These are phyloP conservation scores for Coemansia sp. DNA, from an alignment of 192 early-diverging fungal genomes.

Conservation along the genomic window DNA sequence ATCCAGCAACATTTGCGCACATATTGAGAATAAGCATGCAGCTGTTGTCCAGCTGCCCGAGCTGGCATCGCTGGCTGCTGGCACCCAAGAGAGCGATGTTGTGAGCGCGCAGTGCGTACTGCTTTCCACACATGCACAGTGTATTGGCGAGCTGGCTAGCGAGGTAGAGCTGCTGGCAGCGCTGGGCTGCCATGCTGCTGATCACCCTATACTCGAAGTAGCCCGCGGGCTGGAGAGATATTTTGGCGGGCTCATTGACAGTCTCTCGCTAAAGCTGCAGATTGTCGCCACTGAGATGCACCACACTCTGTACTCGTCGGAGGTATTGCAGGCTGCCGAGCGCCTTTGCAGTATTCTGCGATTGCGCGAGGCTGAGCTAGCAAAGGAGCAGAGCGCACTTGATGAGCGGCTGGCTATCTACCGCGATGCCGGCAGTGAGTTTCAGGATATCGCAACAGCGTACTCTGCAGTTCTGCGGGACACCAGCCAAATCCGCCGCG, in stretches of 20 bases:
- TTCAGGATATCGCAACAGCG: constrained; percentile 42
- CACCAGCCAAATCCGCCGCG: constrained; percentile 29
- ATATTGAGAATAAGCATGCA: constrained; percentile 23
- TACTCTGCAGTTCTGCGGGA: constrained; percentile 35
- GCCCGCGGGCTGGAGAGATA: constrained; percentile 41
- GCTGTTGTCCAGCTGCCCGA: constrained; percentile 20
- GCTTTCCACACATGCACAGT: constrained; percentile 27
- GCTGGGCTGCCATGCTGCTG: constrained; percentile 18
- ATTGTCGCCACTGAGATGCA: constrained; percentile 44
- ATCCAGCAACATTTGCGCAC: background rate
- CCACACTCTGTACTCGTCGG: constrained; percentile 36
- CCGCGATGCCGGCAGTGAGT: constrained; percentile 41
- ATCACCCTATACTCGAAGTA: constrained; percentile 29
- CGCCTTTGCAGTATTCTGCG: constrained; percentile 20
- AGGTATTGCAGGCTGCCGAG: constrained; percentile 18
- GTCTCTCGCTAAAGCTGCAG: constrained; percentile 43
- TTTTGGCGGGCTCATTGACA: constrained; percentile 52
- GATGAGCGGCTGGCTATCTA: constrained; percentile 51
- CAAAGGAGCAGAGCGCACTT: constrained; percentile 31
- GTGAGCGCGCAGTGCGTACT: constrained; percentile 24
- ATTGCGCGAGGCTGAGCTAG: constrained; percentile 17
- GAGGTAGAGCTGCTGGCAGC: constrained; percentile 25
- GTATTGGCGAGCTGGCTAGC: constrained; percentile 24
- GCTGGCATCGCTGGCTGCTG: background rate
- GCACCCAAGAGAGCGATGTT: constrained; percentile 6